Base-by-base conservation (phyloP, 129 eudicot species). In the Daucus carota region DNA sequence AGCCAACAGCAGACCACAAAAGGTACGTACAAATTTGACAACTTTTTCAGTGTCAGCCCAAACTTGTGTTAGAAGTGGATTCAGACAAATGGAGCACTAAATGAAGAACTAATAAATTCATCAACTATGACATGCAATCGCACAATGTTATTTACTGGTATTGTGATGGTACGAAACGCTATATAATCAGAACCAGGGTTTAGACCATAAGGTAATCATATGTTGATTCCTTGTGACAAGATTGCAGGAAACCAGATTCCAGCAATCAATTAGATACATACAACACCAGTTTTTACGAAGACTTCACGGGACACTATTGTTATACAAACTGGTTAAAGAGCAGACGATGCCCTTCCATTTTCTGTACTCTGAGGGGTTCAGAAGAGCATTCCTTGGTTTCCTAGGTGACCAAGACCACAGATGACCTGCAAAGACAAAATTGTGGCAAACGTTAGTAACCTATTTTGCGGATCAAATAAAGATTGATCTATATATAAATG, bases 181-280 rank as follows among this genome's bases (percentile, higher is more conserved):
- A 62, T 26, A 31, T 62, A 28, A 29, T 29, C 69, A 29, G 69
- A 29, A 36, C 69, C 69, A 62, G 28, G 72, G 44, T 67, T 67
- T 66, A 74, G 80, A 81, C 67, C 81, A 78, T 68, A 34, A 79
- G 74, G 82, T 81, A 81, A 87, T 79, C 88, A 84, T 77, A 84
- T 62, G 78, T 54, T 72, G 86, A 82, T 87, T 80, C 88, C 57
- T 42, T 72, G 75, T 46, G 47, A 75, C 74, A 60, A 44, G 81
- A 84, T 38, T 78, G 85, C 75, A 44, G 78, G 80, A 85, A 88
- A 80, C 85, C 87, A 73, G 32, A 65, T 83, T 83, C 87, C 79
- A 60, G 34, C 84, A 87, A 83, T 80, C 84, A 43, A 28, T 76
- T 47, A 78, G 45, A 65, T 81, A 47, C 72, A 76, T n/a, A 81